Evolutionary conservation across 768 basidiomycete genomes (phyloP), one percentile per base, ranked within the genome.

Genomic region (Tricholoma sp.): DNA sequence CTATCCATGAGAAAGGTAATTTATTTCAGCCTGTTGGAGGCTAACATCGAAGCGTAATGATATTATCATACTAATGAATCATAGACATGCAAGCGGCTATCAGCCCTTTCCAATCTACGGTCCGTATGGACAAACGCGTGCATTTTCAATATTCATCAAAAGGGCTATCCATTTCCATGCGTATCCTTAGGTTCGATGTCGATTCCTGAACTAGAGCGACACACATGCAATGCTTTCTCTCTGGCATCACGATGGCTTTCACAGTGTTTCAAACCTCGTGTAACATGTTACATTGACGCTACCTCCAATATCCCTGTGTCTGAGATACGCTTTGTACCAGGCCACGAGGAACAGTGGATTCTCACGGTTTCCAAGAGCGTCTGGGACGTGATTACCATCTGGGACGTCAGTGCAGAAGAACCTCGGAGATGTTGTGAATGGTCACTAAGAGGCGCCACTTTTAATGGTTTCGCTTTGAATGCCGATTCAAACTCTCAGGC

Each of bases 81-180:
- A 4, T 59, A 86, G 83, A 78, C 77, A 53, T 87, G 80, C 59
- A 79, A 68, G 60, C 73, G 74, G n/a, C 62, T 87, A 31, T 63
- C 65, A 37, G 53, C 61, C 9, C 57, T 84, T n/a, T 79, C 81
- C 1, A 67, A 64, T 6, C 70, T 80, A 24, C 80, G 77, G 47
- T 74, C 79, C 55, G 76, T 87, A 11, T 88, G 86, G 86, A 74
- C 72, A 13, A 77, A 77, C 44, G 79, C 77, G 15, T 81, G 77
- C 61, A 62, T 59, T 15, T 66, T 55, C 48, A 73, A 80, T 45
- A 74, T 87, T 50, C 65, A 82, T 2, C 55, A 61, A 6, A 67
- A 66, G 20, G 77, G 78, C 0, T 79, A 77, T 54, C 85, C 86
- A 0, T 87, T 85, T 58, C 75, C 80, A 0, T 60, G 66, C 6